A percentile compares a stretch with the other conserved stretches of the same genome.
Evolutionary conservation across 306 rosid species (phyloP).

Genomic region (Begonia loranthoides): DNA sequence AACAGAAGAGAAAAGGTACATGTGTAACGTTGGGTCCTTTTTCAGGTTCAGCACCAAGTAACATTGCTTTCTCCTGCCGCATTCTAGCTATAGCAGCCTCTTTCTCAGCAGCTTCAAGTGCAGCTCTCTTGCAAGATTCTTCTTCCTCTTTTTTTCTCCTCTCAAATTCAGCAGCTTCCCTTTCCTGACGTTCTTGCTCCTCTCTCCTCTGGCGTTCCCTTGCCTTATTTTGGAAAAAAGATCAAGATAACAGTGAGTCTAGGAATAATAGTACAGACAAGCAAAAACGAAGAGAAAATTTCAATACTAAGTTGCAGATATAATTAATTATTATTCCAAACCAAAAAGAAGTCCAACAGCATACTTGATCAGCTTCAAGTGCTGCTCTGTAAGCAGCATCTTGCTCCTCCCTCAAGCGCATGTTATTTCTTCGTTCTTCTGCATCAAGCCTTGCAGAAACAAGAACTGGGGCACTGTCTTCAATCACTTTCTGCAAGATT

Average conservation of each 20-base stretch:
- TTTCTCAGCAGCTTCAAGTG: slow-evolving; percentile 77
- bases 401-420: slow-evolving; percentile 90
- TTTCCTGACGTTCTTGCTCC: slow-evolving; percentile 84
- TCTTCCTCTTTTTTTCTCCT: slow-evolving; percentile 76
- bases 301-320: no score
- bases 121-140: slow-evolving; percentile 83
- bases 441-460: slow-evolving; percentile 75
- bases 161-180: slow-evolving; percentile 98
- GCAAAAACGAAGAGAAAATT: not conserved
- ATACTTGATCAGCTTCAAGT: slow-evolving; percentile 98
- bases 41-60: slow-evolving; percentile 89
- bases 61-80: slow-evolving; percentile 65
- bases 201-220: slow-evolving; percentile 85
- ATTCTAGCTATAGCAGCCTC: slow-evolving; percentile 67
- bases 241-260: slow-evolving; percentile 8
- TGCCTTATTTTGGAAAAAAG: slow-evolving; percentile 36
- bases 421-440: slow-evolving; percentile 73
- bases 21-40: slow-evolving; percentile 84
- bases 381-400: slow-evolving; percentile 99
- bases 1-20: not conserved
- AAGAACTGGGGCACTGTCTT: slow-evolving; percentile 83
- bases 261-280: not conserved
- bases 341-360: slow-evolving; percentile 5
- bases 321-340: no score
- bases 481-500: slow-evolving; percentile 68